Base-by-base conservation (phyloP, 1,284 basidiomycete species). In the Rhodotorula sp. region DNA sequence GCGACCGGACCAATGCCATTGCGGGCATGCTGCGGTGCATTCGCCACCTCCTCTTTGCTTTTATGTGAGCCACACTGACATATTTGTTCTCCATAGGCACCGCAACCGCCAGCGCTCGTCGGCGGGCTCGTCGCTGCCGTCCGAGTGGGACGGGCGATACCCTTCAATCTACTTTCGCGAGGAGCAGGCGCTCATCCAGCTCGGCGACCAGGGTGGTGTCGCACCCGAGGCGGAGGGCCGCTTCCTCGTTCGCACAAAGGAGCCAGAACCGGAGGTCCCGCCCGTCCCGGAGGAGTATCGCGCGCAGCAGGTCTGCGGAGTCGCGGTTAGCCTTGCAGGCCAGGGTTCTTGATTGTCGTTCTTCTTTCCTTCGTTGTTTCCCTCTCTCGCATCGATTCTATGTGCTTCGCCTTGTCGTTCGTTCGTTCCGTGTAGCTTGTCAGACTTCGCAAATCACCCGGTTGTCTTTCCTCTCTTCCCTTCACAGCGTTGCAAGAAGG, bases 1-100 rank as follows among this genome's bases (percentile, higher is more conserved):
- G 22, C 10, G 86, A 88, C 78, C 85, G 85, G 29, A n/a, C n/a
- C 22, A 57, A 41, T 36, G 51, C 57, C 1, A 64, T 71, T 37
- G 66, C 66, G 1, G 46, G 51, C 22, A 41, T 71, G 37, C 48
- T 71, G 6, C 36, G 70, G 70, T 71, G 27, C 32, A 63, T 32
- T n/a, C 6, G 27, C 3, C 19, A 5, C 22, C 12, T 32, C 10
- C 25, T 51, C n/a, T 27, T 4, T 29, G 7, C 50, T 51, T 12
- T 29, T 29, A 9, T 13, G 3, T 19, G 3, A 36, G 25, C 53
- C 27, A 8, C 3, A 41, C 60, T 61, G 44, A 59, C 48, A 6
- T 8, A 3, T 8, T 25, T 8, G 46, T 0, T 21, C 15, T 12
- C 36, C n/a, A 17, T 50, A 71, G 71, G 21, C 71, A 73, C 50